Conservation (phyloP, 371 early-diverging fungal genomes). For the Mucor plumbeus region DNA sequence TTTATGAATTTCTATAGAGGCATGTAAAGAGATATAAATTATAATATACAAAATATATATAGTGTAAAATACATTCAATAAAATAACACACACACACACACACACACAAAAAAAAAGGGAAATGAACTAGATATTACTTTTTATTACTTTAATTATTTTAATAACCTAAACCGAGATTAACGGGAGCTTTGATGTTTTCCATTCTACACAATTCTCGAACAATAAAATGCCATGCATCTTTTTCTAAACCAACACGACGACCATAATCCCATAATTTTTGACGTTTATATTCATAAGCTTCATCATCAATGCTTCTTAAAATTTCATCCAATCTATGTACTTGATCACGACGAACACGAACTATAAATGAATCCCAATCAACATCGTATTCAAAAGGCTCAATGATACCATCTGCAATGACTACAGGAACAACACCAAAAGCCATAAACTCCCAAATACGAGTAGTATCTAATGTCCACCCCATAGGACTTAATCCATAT, state of each 20-base stretch:
- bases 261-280: constrained; percentile 55
- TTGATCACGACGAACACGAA: constrained; percentile 53
- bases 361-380: constrained; percentile 60
- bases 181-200: constrained; percentile 41
- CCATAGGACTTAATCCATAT: constrained; percentile 61
- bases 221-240: constrained; percentile 64
- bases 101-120: background rate
- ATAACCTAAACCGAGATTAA: constrained; percentile 47
- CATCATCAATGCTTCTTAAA: constrained; percentile 48
- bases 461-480: constrained; percentile 61
- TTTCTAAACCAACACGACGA: constrained; percentile 52
- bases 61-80: background rate
- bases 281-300: constrained; percentile 52
- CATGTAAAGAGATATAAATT: constrained; percentile 19
- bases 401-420: constrained; percentile 63
- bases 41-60: constrained; percentile 4
- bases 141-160: constrained; percentile 21
- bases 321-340: constrained; percentile 60
- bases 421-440: constrained; percentile 62
- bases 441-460: constrained; percentile 65
- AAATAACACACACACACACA: background rate
- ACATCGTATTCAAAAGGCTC: constrained; percentile 63
- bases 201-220: constrained; percentile 57
- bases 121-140: background rate
- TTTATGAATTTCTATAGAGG: constrained; percentile 18